Evolutionary conservation across 192 early-diverging fungal genomes (phyloP), one percentile per base, ranked within the genome.

Genomic region (Chytriomyces hyalinus): DNA sequence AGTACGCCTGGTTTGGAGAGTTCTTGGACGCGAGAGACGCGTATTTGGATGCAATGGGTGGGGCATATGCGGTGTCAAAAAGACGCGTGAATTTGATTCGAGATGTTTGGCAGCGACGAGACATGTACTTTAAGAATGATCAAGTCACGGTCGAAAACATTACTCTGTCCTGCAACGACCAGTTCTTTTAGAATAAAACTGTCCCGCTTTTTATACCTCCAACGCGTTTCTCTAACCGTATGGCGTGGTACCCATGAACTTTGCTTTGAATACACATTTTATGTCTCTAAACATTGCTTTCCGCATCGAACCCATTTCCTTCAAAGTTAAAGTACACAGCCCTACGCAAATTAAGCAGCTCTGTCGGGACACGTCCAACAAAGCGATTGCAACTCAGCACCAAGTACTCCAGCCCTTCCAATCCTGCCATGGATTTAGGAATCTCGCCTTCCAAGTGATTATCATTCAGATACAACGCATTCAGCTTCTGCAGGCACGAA

Each of bases 61-160:
- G 78, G 7, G 64, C 71, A 0, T 79, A 74, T 67, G 46, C 65
- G n/a, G 53, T 20, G 8, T 68, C 78, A 22, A 17, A 13, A 24
- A 68, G 68, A 43, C 20, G 78, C 6, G 60, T 74, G 15, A 53
- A 70, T 8, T 5, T 66, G 51, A 66, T 49, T 49, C 13, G 50
- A 24, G 26, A 13, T 6, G 60, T 75, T 47, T 68, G 47, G 26
- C 11, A 43, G 59, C 20, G 49, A 9, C 8, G 36, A 13, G 36
- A 71, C 51, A 9, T 59, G 48, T 24, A 59, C 9, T 57, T 57
- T 57, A 13, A 57, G 20, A 57, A 57, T 57, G 53, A 57, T 20
- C 13, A 13, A 13, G 15, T 57, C 13, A 20, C 20, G 15, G 20
- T 57, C 13, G 13, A 13, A 13, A 57, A 57, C 20, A 13, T n/a